Evolutionary conservation across 495 filamentous ascomycete species (phyloP).

Genomic region (Hypomontagnella submonticulosa): DNA sequence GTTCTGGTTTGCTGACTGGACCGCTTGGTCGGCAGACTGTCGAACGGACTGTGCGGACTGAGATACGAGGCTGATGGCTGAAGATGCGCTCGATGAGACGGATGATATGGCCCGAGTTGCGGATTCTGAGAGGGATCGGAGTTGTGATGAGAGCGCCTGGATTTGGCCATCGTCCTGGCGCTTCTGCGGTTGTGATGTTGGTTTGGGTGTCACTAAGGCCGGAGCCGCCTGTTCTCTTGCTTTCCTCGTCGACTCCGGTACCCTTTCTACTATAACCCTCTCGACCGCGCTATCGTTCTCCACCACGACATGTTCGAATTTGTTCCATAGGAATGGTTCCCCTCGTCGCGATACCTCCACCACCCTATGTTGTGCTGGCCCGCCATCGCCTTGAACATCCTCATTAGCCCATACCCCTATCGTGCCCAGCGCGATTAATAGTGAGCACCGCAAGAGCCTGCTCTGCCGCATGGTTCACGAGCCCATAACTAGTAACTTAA

Average conservation of each 20-base stretch:
- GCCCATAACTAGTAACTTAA: conserved; percentile 41
- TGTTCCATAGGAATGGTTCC: conserved; percentile 17
- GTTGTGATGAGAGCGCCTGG: conserved; percentile 52
- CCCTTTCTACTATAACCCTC: conserved; percentile 27
- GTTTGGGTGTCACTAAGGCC: conserved; percentile 32
- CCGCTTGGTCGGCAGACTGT: conserved; percentile 45
- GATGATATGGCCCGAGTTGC: conserved; percentile 51
- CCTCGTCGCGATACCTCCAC: conserved; percentile 8
- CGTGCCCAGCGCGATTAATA: conserved; percentile 46
- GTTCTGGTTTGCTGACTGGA: conserved; percentile 49
- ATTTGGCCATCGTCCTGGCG: conserved; percentile 57
- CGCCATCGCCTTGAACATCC: conserved; percentile 25
- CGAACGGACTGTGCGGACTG: conserved; percentile 45
- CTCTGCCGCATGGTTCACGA: conserved; percentile 44
- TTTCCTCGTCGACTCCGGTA: conserved; percentile 26
- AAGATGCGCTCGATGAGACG: conserved; percentile 49
- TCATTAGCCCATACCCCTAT: conserved; percentile 39
- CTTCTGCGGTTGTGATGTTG: conserved; percentile 39
- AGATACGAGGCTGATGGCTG: conserved; percentile 42
- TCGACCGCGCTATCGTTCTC: conserved; percentile 17
- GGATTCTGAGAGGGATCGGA: conserved; percentile 49
- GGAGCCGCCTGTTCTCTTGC: conserved; percentile 34
- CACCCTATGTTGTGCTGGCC: conserved; percentile 4
- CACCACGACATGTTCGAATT: conserved; percentile 17
- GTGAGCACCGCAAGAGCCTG: conserved; percentile 44